Base-by-base conservation (phyloP, 2,329 filamentous ascomycete species). In the Colletotrichum higginsianum region DNA sequence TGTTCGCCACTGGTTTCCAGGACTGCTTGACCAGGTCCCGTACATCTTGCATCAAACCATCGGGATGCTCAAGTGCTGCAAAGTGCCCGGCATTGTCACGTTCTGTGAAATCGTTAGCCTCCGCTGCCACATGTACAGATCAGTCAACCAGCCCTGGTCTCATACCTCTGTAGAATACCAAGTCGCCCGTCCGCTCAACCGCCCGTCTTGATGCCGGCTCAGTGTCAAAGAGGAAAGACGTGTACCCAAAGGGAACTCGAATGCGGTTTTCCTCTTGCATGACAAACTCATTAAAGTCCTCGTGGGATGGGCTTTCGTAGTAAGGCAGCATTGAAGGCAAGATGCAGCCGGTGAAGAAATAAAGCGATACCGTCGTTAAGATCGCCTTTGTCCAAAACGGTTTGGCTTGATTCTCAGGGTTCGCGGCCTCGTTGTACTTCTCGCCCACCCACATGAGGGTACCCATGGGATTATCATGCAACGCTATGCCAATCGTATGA, bases 361-460 rank as follows among this genome's bases (percentile, higher is more conserved):
- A 78, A 4, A 78, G 66, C 5, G 75, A 77, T 1, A 72, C 67
- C 0, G 61, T 67, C 9, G 72, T 74, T 23, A 77, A 64, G 7
- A 79, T 66, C 3, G 60, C 46, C n/a, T 69, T 69, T 47, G 30
- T 75, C 49, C 40, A 65, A 26, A 55, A 67, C 12, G 40, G 67
- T 73, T 73, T 61, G 74, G 67, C 74, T 50, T 72, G 71, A 44
- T 65, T 73, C 12, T 67, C 61, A 0, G 73, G 73, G 30, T 71
- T 57, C 16, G 72, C 63, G 7, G 60, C 61, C 61, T 76, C 72
- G 7, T 77, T 73, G 56, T 75, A 73, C 62, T 86, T 84, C 71
- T 85, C 82, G 1, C 82, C 84, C 0, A 85, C 77, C 74, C 82
- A 85, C 60, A 82, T 80, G 75, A 85, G 78, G 52, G 84, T 80